These are phyloP conservation scores for Funneliformis mosseae DNA, from an alignment of 192 early-diverging fungal genomes.

Conservation along the genomic window DNA sequence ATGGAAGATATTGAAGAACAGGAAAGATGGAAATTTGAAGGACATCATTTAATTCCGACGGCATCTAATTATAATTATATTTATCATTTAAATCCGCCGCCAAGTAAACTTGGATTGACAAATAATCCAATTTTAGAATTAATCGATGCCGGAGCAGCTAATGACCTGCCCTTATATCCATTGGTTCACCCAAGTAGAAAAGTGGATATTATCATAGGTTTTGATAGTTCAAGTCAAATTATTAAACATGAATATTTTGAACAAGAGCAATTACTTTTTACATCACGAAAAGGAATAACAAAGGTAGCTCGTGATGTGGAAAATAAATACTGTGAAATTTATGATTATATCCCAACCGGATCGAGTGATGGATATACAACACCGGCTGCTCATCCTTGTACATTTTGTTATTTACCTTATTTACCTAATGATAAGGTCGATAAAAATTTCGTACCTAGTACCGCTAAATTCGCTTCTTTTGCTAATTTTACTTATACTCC, in stretches of 20 bases:
- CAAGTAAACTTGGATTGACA: background rate
- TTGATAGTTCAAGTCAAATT: constrained; percentile 52
- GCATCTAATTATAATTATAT: background rate
- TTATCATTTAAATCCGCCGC: constrained; percentile 24
- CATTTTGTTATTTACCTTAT: constrained; percentile 67
- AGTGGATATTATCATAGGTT: constrained; percentile 72
- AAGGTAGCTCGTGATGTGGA: background rate
- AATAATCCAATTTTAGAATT: constrained; percentile 34
- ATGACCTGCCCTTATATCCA: constrained; percentile 80
- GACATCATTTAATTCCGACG: constrained; percentile 12
- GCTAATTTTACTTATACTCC: constrained; percentile 70
- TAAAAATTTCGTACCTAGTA: constrained; percentile 64
- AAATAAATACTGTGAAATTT: constrained; percentile 23
- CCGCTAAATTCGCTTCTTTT: constrained; percentile 64
- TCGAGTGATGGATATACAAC: background rate
- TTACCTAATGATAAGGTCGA: constrained; percentile 60
- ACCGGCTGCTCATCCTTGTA: constrained; percentile 40
- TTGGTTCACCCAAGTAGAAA: constrained; percentile 63
- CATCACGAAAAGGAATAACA: background rate
- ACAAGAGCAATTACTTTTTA: constrained; percentile 8
- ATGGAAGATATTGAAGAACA: constrained; percentile 16
- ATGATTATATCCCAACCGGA: constrained; percentile 26
- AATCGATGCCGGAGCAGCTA: constrained; percentile 81
- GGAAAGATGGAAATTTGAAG: constrained; percentile 21
- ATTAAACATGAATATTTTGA: constrained; percentile 8